Base-by-base conservation (phyloP, 805 yeast genomes). In the Pichia exigua region DNA sequence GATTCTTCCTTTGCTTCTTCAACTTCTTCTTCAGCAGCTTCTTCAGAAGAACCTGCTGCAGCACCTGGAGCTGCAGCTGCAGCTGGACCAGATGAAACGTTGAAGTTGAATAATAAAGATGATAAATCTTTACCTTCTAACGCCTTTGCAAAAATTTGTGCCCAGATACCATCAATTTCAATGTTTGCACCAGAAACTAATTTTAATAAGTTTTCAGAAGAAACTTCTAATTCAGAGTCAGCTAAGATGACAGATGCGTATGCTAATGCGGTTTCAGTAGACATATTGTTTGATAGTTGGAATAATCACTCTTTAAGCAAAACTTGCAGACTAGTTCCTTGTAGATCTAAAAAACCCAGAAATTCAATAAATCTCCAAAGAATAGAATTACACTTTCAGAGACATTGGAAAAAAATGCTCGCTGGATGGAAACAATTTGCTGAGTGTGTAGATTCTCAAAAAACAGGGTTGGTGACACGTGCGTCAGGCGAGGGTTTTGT, bases 161-260 rank as follows among this genome's bases (percentile, higher is more conserved):
- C 86, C 91, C 91, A 86, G 76, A 83, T 78, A 73, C 65, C 68
- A 67, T 86, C 94, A 70, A 85, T 80, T 63, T 80, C 74, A 69
- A 88, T 84, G 70, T 85, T 83, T 62, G 95, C 94, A 66, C 88
- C 87, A 59, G 75, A 65, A 72, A 86, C 76, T 73, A 86, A 74
- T 67, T 87, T 76, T 68, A 78, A 68, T 70, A 86, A 79, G 79
- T 85, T 85, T 71, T 83, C 91, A 65, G 90, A 63, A 57, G 96
- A 81, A 82, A 92, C 83, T 75, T 91, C 97, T 68, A 90, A 78
- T 65, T 90, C 97, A 68, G 97, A 87, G 71, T 92, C 99, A 64
- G 97, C 95, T 76, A 92, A 83, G 79, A 92, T 91, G 74, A 92
- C 81, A 71, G 98, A 95, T 74, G 99, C 98, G 87, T 89, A 90